Evolutionary conservation across 2,329 filamentous ascomycete species (phyloP).

Genomic region (Aspergillus costaricaensis): DNA sequence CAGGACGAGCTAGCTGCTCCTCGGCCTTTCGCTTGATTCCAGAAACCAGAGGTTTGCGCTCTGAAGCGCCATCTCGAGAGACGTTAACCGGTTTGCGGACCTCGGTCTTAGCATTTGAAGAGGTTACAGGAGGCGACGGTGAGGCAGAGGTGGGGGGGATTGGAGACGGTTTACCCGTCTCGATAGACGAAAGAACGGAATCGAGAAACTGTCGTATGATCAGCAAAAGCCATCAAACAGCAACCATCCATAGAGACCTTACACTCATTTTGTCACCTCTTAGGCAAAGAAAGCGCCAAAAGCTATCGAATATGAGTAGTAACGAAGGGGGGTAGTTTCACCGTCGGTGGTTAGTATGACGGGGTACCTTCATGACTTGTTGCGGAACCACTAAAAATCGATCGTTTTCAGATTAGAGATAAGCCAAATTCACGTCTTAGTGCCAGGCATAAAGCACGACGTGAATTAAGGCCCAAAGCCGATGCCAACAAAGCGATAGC

Average conservation of each 20-base stretch:
- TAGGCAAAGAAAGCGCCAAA: neutral
- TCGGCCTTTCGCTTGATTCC: slow-evolving; percentile 49
- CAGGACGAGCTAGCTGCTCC: slow-evolving; percentile 36
- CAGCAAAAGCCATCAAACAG: slow-evolving; percentile 18
- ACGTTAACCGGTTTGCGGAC: slow-evolving; percentile 23
- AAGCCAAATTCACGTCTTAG: slow-evolving; percentile 14
- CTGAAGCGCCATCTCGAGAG: slow-evolving; percentile 18
- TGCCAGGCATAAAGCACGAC: slow-evolving; percentile 2
- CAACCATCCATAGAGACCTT: slow-evolving; percentile 15
- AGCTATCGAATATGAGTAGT: slow-evolving; percentile 11
- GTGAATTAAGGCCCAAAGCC: neutral
- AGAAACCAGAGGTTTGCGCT: slow-evolving; percentile 22
- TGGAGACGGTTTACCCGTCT: slow-evolving; percentile 42
- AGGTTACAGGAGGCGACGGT: slow-evolving; percentile 28
- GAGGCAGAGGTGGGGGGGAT: slow-evolving; percentile 26
- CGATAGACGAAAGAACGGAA: slow-evolving; percentile 54
- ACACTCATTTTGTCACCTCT: slow-evolving; percentile 41
- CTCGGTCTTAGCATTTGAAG: slow-evolving; percentile 25
- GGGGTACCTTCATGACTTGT: slow-evolving; percentile 44
- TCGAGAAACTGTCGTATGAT: slow-evolving; percentile 49
- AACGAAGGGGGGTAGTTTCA: slow-evolving; percentile 30
- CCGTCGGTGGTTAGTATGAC: slow-evolving; percentile 42
- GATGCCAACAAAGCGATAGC: neutral
- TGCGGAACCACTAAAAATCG: slow-evolving; percentile 26
- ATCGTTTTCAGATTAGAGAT: slow-evolving; percentile 16